These are phyloP conservation scores for Croton setiger DNA, from an alignment of 441 rosid genomes.

Conservation along the genomic window DNA sequence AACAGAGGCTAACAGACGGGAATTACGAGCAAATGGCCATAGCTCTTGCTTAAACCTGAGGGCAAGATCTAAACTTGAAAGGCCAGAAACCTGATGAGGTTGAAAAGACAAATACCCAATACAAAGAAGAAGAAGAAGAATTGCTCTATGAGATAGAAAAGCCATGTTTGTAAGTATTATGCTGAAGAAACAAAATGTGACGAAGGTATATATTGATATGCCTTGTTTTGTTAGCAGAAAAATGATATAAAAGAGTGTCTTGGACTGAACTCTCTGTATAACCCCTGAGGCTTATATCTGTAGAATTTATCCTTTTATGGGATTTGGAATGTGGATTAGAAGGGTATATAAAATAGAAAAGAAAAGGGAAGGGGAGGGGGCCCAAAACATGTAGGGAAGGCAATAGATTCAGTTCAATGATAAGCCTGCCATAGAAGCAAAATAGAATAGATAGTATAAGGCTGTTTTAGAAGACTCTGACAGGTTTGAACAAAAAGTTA, in stretches of 20 bases:
- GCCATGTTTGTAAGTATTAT: conserved; percentile 34
- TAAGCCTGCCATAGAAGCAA: conserved; percentile 52
- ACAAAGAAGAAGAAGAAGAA: conserved; percentile 39
- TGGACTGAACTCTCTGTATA: conserved; percentile 20
- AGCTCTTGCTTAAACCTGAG: conserved; percentile 39
- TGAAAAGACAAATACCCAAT: conserved; percentile 37
- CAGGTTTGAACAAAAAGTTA: conserved; percentile 87
- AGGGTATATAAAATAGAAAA: conserved; percentile 15
- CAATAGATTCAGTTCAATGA: conserved; percentile 52
- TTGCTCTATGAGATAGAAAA: conserved; percentile 29
- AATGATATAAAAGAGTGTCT: conserved; percentile 24
- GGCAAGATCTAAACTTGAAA: conserved; percentile 36
- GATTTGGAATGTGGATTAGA: conserved; percentile 42
- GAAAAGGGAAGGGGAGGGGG: conserved; percentile 19
- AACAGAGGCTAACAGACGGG: conserved; percentile 39
- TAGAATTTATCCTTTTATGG: conserved; percentile 32
- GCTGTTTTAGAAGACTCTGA: conserved; percentile 66
- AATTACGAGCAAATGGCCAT: conserved; percentile 26
- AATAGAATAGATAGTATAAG: conserved; percentile 21
- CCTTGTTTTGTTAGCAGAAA: conserved; percentile 13
- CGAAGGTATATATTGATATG: conserved; percentile 7
- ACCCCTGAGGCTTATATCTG: conserved; percentile 28
- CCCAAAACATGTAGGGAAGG: conserved; percentile 41
- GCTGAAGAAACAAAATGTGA: conserved; percentile 22
- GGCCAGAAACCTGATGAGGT: conserved; percentile 36